Evolutionary conservation across 2,329 filamentous ascomycete species (phyloP).

Genomic region (Pseudogymnoascus sp.): DNA sequence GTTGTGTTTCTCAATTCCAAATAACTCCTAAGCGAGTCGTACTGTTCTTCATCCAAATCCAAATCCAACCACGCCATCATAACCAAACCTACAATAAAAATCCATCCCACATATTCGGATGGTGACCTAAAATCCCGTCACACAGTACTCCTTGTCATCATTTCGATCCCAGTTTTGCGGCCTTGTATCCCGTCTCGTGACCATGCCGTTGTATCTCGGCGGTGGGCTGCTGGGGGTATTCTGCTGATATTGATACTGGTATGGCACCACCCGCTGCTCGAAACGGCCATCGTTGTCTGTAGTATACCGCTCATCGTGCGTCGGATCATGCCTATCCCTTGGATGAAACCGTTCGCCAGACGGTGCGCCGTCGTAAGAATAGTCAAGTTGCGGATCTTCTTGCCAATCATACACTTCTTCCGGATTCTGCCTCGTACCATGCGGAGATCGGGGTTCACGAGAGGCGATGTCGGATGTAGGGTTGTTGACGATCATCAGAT

Average conservation of each 20-base stretch:
- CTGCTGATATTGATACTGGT: not conserved
- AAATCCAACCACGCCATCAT: too few relatives aligned
- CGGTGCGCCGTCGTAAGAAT: not conserved
- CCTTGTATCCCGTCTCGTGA: not conserved
- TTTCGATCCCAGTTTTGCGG: not conserved
- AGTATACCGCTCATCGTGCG: not conserved
- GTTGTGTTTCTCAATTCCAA: too few relatives aligned
- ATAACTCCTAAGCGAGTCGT: too few relatives aligned
- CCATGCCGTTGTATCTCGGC: not conserved
- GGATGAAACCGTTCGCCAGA: not conserved
- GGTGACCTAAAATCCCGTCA: not conserved
- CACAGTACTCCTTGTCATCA: not conserved
- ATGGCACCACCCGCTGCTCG: not conserved
- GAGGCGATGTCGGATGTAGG: conserved; percentile 25
- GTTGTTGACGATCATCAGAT: conserved; percentile 44
- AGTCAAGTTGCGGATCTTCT: not conserved
- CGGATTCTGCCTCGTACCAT: not conserved
- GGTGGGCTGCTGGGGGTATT: not conserved
- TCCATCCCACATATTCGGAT: too few relatives aligned
- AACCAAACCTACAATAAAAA: too few relatives aligned
- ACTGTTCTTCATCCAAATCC: too few relatives aligned
- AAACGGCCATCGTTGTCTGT: not conserved
- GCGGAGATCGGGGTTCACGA: not conserved
- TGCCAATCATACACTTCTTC: not conserved
- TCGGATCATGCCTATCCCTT: not conserved